Evolutionary conservation across 352 stramenopile species (phyloP), one percentile per base, ranked within the genome.

Genomic region (Globisporangium viniferum): DNA sequence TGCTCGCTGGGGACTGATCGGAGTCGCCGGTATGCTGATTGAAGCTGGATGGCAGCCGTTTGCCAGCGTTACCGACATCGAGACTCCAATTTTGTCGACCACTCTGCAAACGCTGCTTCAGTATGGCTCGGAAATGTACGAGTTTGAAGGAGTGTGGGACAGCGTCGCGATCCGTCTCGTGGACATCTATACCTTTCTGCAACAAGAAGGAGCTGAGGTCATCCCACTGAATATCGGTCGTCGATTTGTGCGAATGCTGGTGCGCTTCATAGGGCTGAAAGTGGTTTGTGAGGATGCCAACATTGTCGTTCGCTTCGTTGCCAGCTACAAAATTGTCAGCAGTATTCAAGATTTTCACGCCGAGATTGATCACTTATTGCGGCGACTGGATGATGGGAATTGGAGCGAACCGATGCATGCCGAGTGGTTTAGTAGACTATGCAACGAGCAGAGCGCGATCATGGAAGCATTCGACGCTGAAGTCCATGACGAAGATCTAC

Each of bases 331-430:
- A 29, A 10, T 39, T 41, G 53, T 59, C 53, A 59, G 53, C 53
- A 59, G 53, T 27, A 39, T 59, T 12, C 53, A 59, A 29, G 24
- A 59, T n/a, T 22, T 59, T 10, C 53, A 59, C 53, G 24, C 53
- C 10, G 53, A 59, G 53, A 59, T 59, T 20, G 53, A 59, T 33
- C 53, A 59, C 24, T 59, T 59, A 12, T 9, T 29, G 14, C 53
- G 53, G 10, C 53, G 24, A 29, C n/a, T 59, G 27, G 27, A 59
- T 44, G 9, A 10, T 22, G 33, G 53, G 53, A 7, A 59, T 20
- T 59, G 53, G 53, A 59, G 24, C 53, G 53, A 59, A 15, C 53
- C 53, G 12, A 59, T 59, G 27, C 53, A 59, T 15, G 10, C 53
- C 5, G 53, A 59, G 53, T 59, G 53, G 53, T 27, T 39, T 18